Evolutionary conservation across 805 yeast genomes (phyloP), one percentile per base, ranked within the genome.

Genomic region (Candida schatavii): DNA sequence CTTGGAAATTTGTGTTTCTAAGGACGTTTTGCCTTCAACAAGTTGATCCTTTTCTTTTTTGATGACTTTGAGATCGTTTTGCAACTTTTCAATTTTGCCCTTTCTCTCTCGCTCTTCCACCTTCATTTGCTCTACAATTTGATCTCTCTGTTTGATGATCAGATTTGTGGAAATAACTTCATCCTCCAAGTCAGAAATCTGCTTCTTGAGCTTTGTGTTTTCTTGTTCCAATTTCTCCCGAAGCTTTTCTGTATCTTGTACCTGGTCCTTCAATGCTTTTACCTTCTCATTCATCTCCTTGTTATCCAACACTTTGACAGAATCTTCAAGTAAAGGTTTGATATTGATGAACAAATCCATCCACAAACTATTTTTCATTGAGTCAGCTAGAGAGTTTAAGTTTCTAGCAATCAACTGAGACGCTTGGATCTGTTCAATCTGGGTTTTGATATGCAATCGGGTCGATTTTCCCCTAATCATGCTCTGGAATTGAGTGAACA

Each of bases 251-350:
- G 65, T 53, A 18, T 64, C 72, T 36, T 70, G 64, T 35, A 70
- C 48, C 42, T 70, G 68, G 19, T 48, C 52, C 41, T 79, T 83
- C 30, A 84, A 61, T 1, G 63, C 52, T 35, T 73, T 72, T 19
- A 88, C 63, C 43, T 83, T 77, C 19, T 78, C 80, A 43, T 76
- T 75, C 45, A 81, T 66, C 42, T 74, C 77, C 43, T 77, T 78
- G 3, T 80, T 70, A 54, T 80, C 83, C 31, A 76, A 63, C 4
- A 80, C 75, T 43, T 80, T 82, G 18, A 78, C 75, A 4, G 83
- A 75, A 35, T 82, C 86, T 45, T 70, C 79, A 11, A 89, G 63
- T 32, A 89, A 59, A 1, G 98, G 98, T 50, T 85, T 87, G 50
- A 91, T 66, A 41, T 78, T 77, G 17, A 80, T 68, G 45, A 81